A percentile compares a stretch with the other conserved stretches of the same genome.
Evolutionary conservation across 331 rosid species (phyloP).

Genomic region (Erythrophleum ivorense): DNA sequence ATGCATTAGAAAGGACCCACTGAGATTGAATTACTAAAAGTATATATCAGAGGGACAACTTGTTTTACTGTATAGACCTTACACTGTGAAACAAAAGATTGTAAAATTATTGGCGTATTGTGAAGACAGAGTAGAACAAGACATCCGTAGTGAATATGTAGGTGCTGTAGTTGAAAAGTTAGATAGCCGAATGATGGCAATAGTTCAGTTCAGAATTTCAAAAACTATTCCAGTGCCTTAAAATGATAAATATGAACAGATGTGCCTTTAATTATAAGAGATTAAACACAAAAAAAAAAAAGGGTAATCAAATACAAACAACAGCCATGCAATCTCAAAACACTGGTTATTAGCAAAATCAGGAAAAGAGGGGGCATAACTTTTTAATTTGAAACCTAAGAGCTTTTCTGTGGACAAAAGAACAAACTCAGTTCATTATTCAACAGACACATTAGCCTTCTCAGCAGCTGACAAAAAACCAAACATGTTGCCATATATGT

Average conservation of each 20-base stretch:
- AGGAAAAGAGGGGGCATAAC: background rate
- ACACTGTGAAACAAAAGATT: conserved; percentile 21
- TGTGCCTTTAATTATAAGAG: conserved; percentile 2
- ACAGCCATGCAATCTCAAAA: background rate
- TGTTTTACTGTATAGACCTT: conserved; percentile 3
- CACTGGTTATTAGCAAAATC: background rate
- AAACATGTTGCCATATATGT: conserved; percentile 10
- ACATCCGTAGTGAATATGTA: conserved; percentile 6
- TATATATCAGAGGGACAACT: background rate
- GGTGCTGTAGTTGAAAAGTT: conserved; percentile 25
- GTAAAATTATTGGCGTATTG: background rate
- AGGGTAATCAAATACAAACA: background rate
- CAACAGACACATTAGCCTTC: background rate
- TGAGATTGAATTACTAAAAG: conserved; percentile 6
- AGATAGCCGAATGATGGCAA: background rate
- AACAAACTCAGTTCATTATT: background rate
- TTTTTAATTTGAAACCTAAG: background rate
- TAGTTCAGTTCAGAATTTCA: conserved; percentile 5
- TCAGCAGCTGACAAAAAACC: background rate
- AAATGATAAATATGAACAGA: background rate
- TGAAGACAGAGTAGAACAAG: conserved; percentile 10
- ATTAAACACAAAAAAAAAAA: background rate
- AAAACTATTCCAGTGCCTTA: conserved; percentile 1
- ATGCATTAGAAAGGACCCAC: conserved; percentile 12
- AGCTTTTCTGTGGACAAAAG: background rate